phyloP scores from a whole-genome alignment of 2,329 filamentous ascomycete genomes.

The Colletotrichum eleusines region DNA sequence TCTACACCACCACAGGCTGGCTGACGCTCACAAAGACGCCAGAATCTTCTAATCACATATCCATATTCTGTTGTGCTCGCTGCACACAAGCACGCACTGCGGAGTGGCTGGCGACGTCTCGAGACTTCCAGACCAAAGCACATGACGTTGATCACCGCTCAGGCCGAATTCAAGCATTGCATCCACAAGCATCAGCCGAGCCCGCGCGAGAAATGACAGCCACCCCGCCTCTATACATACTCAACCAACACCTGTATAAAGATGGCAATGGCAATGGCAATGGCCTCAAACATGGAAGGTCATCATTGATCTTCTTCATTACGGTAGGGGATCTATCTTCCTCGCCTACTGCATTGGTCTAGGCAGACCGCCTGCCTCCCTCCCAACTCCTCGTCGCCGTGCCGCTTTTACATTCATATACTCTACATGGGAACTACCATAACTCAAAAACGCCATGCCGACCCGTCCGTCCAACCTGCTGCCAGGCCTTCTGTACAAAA shows the following conservation, averaged over 20 bases:
- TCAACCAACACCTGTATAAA: neutral
- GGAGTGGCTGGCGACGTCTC: neutral
- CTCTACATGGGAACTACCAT: conserved; percentile 34
- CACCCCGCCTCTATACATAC: neutral
- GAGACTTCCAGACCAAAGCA: neutral
- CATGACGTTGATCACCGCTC: neutral
- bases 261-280: neutral
- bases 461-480: conserved; percentile 36
- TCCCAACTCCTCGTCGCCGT: conserved; percentile 22
- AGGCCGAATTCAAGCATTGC: neutral
- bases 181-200: neutral
- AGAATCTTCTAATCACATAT: neutral
- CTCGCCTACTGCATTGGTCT: conserved; percentile 9
- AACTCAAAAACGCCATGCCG: conserved; percentile 39
- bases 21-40: neutral
- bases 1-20: conserved; percentile 6
- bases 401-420: conserved; percentile 33
- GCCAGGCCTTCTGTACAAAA: conserved; percentile 30
- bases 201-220: neutral
- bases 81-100: neutral
- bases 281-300: conserved; percentile 1
- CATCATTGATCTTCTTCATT: conserved; percentile 36
- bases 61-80: neutral
- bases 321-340: conserved; percentile 28
- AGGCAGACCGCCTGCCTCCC: conserved; percentile 15